A percentile compares a stretch with the other conserved stretches of the same genome.
These are phyloP conservation scores for Verbena officinalis DNA, from an alignment of 257 asterid species.

Conservation along the genomic window DNA sequence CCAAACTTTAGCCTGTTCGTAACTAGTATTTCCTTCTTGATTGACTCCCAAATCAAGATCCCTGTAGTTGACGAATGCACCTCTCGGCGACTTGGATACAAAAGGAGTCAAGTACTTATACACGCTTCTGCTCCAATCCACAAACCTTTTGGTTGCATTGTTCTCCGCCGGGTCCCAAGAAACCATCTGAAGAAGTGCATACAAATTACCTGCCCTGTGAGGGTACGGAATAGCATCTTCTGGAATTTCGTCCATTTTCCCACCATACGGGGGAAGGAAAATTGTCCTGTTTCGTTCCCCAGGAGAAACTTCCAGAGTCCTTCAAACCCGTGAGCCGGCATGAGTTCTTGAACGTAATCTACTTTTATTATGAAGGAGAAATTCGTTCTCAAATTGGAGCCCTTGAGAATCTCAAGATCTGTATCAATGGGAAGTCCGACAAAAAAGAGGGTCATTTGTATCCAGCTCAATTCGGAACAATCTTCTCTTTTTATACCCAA, in stretches of 20 bases:
- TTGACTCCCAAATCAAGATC: too few relatives aligned
- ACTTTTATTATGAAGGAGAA: slow-evolving; percentile 11
- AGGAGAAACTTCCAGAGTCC: slow-evolving; percentile 9
- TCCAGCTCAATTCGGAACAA: too few relatives aligned
- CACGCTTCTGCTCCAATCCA: too few relatives aligned
- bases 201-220: slow-evolving; percentile 25
- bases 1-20: too few relatives aligned
- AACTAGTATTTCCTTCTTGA: too few relatives aligned
- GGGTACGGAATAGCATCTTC: neutral
- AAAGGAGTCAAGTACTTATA: slow-evolving; percentile 21
- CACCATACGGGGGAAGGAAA: slow-evolving; percentile 23
- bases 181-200: too few relatives aligned
- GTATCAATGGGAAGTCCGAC: too few relatives aligned
- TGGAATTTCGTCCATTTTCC: slow-evolving; percentile 27
- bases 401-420: neutral
- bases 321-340: slow-evolving; percentile 14
- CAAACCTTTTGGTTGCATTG: neutral
- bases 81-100: slow-evolving; percentile 21
- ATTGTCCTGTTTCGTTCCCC: neutral
- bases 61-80: slow-evolving; percentile 24
- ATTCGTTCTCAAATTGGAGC: slow-evolving; percentile 23
- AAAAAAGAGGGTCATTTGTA: neutral
- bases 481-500: slow-evolving; percentile 23
- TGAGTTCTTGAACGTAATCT: too few relatives aligned
- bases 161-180: too few relatives aligned